Base-by-base conservation (phyloP, 2,329 filamentous ascomycete species). In the Penicillium sp. region DNA sequence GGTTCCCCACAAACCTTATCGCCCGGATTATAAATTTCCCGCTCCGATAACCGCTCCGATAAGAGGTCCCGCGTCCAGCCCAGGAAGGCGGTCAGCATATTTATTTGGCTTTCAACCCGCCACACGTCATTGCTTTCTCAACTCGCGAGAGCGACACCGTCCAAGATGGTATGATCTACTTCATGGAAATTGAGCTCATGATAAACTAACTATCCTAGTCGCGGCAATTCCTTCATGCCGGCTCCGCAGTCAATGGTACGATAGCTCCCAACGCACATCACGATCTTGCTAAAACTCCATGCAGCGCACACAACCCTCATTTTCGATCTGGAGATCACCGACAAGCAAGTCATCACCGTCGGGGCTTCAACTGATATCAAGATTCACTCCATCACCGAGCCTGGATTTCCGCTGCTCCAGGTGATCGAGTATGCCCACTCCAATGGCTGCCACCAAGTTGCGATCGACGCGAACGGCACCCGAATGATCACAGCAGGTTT, bases 161-260 rank as follows among this genome's bases (percentile, higher is more conserved):
- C 21, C 21, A 46, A 29, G 6, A 46, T 43, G 43, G 39, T 51
- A 38, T 47, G 45, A n/a, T 9, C n/a, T 10, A 16, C 50, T 44
- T 11, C 50, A 55, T 36, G 38, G 67, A 56, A 56, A 57, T 39
- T 21, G 4, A 39, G 1, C 0, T 29, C 16, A 34, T 27, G 24
- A 48, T 38, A 44, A 55, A 53, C 38, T 56, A 34, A 62, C 45
- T 24, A n/a, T n/a, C 8, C 11, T 53, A 97, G 94, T 99, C 94
- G 52, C 97, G 97, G 80, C 94, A 97, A 87, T 99, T 97, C 74
- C 84, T 99, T 59, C 95, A 93, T 68, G 89, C 89, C 63, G 91
- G 96, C 75, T 93, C 92, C 42, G 85, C 96, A 73, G 90, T 96
- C 72, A 85, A 92, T 79, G 92, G 91, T 91, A 73, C 1, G 72